Base-by-base conservation (phyloP, 2,329 filamentous ascomycete species). In the Alternaria dauci region DNA sequence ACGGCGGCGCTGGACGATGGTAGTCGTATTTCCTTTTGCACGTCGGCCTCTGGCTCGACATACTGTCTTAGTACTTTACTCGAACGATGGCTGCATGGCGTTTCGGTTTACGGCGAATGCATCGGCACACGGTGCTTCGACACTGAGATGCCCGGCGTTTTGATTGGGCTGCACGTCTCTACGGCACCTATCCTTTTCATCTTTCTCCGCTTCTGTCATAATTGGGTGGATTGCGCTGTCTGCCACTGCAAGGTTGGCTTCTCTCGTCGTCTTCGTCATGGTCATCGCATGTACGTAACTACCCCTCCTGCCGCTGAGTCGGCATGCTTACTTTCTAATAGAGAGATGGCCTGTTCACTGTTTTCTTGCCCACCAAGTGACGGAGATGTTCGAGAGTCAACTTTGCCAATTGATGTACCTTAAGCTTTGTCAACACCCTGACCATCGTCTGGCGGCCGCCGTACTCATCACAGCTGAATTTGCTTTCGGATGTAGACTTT, bases 191-290 rank as follows among this genome's bases (percentile, higher is more conserved):
- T 74, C 71, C 71, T 73, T 70, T 55, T 61, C 67, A 59, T 68
- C 59, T 72, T 55, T 57, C 55, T 68, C 28, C 25, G 64, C 57
- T 66, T 62, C 58, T 72, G 62, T 72, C 69, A 71, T 65, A 58
- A 62, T 67, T 69, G 65, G 73, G 72, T 72, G 67, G 71, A 66
- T 69, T 58, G 70, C 66, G 69, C 72, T 77, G 70, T 74, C 71
- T 70, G 68, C 63, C 68, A 72, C 71, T 74, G 70, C 67, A 68
- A 70, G 71, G 69, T 73, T 71, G 71, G 61, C 68, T 69, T 78
- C 76, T 79, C 75, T 79, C 78, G 72, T 80, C 78, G 76, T 80
- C 78, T 79, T 79, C 77, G 78, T 80, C 79, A 78, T 80, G 76
- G 77, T 72, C 76, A 78, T 78, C 73, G 72, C 71, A 76, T 79